phyloP scores from a whole-genome alignment of 495 filamentous ascomycete genomes.

The Penicillium malachiteum region DNA sequence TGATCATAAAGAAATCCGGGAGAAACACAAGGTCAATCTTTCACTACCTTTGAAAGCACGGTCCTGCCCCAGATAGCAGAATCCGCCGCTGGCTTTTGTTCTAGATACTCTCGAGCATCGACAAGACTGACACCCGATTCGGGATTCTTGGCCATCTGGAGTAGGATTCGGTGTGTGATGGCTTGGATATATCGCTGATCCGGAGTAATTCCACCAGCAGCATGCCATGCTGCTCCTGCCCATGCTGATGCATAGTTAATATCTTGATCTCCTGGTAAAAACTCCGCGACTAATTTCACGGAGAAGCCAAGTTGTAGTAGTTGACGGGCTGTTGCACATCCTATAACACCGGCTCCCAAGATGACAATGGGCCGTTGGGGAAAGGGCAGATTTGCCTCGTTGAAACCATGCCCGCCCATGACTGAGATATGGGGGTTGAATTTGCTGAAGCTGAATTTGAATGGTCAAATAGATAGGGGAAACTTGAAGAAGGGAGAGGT shows the following conservation, averaged over 20 bases:
- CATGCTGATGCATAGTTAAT: conserved; percentile 47
- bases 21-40: neutral
- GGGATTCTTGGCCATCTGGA: conserved; percentile 40
- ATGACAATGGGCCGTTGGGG: conserved; percentile 41
- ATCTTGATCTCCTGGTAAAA: conserved; percentile 41
- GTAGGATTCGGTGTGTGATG: conserved; percentile 37
- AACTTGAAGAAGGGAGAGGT: too few relatives aligned
- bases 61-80: conserved; percentile 42
- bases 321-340: conserved; percentile 41
- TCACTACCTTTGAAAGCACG: conserved; percentile 37
- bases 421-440: too few relatives aligned
- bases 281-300: conserved; percentile 42
- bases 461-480: too few relatives aligned
- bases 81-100: conserved; percentile 32
- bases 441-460: too few relatives aligned
- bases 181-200: conserved; percentile 43
- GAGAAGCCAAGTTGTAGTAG: conserved; percentile 38
- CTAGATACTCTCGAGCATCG: conserved; percentile 38
- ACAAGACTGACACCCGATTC: conserved; percentile 41
- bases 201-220: conserved; percentile 38
- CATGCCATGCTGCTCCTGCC: conserved; percentile 49
- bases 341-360: conserved; percentile 45
- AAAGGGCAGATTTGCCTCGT: conserved; percentile 22
- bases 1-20: neutral
- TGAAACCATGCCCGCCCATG: too few relatives aligned